Evolutionary conservation across 352 stramenopile genomes (phyloP).

Genomic region (Hyaloperonospora brassicae): DNA sequence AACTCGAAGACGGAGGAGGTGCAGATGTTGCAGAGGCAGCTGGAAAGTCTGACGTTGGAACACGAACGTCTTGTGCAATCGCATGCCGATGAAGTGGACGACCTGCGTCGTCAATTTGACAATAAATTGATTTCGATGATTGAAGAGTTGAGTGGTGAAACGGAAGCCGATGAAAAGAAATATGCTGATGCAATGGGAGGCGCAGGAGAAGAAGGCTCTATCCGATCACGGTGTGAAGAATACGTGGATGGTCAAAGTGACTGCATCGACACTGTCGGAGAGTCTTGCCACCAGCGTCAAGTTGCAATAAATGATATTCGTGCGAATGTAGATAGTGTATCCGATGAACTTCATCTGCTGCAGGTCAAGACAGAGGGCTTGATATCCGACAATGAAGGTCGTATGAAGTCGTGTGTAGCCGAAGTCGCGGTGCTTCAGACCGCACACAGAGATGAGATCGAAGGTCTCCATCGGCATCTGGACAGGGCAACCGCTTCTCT

Average conservation of each 20-base stretch:
- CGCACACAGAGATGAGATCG: constrained; percentile 7
- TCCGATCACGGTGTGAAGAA: too few species aligned
- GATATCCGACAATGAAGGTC: constrained; percentile 9
- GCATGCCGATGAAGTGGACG: constrained; percentile 11
- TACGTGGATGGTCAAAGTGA: too few species aligned
- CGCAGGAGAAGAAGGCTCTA: too few species aligned
- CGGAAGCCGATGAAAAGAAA: too few species aligned
- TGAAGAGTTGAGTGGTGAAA: too few species aligned
- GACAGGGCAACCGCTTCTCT: constrained; percentile 8
- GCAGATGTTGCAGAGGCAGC: constrained; percentile 5
- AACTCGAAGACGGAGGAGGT: too few species aligned
- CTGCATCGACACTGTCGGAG: too few species aligned
- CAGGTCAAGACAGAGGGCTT: constrained; percentile 16
- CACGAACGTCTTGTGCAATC: constrained; percentile 7
- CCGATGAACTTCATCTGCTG: constrained; percentile 16
- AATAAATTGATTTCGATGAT: background rate
- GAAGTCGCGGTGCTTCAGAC: constrained; percentile 19
- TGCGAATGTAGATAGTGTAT: too few species aligned
- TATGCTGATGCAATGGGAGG: too few species aligned
- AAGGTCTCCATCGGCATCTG: constrained; percentile 15
- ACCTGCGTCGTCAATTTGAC: constrained; percentile 21
- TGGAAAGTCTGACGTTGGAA: constrained; percentile 7
- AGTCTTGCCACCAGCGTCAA: too few species aligned
- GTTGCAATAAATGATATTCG: too few species aligned
- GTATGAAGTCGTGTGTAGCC: constrained; percentile 4